A percentile compares a stretch with the other conserved stretches of the same genome.
Evolutionary conservation across 2,329 filamentous ascomycete genomes (phyloP).

Genomic region (Fusarium zealandicum): DNA sequence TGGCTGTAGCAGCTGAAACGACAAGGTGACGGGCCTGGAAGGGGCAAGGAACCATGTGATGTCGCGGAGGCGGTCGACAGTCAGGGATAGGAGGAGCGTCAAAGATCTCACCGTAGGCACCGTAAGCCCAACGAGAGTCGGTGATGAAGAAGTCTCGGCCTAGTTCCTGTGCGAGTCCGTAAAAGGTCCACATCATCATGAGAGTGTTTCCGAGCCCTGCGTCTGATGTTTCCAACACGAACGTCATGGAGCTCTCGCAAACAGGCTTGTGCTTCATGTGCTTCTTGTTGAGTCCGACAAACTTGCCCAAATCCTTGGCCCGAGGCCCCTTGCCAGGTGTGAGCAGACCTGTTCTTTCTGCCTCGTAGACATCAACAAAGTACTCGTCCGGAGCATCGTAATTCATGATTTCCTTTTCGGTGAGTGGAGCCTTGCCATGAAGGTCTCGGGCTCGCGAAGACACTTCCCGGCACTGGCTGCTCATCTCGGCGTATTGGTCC

Average conservation of each 20-base stretch:
- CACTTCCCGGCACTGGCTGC: slow-evolving; percentile 70
- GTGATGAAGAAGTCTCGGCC: slow-evolving; percentile 83
- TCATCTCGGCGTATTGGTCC: slow-evolving; percentile 73
- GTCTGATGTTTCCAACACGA: slow-evolving; percentile 74
- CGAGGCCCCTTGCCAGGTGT: slow-evolving; percentile 45
- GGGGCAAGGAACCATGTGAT: slow-evolving; percentile 82
- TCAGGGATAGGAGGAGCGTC: slow-evolving; percentile 67
- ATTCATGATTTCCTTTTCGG: slow-evolving; percentile 54
- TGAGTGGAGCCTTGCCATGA: slow-evolving; percentile 45
- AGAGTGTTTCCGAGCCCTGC: slow-evolving; percentile 80
- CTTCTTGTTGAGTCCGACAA: slow-evolving; percentile 58
- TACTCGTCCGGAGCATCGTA: slow-evolving; percentile 71
- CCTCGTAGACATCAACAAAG: slow-evolving; percentile 78
- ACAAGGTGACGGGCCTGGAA: slow-evolving; percentile 77
- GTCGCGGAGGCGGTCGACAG: slow-evolving; percentile 75
- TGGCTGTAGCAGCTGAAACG: slow-evolving; percentile 72
- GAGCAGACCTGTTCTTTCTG: slow-evolving; percentile 69
- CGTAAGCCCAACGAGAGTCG: slow-evolving; percentile 84
- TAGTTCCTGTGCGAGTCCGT: slow-evolving; percentile 78
- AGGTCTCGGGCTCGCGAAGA: slow-evolving; percentile 63
- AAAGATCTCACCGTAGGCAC: slow-evolving; percentile 77
- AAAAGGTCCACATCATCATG: slow-evolving; percentile 83
- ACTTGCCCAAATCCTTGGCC: slow-evolving; percentile 51
- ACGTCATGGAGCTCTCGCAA: slow-evolving; percentile 78
- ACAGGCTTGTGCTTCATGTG: slow-evolving; percentile 58